Evolutionary conservation across 2,329 filamentous ascomycete genomes (phyloP), one percentile per base, ranked within the genome.

Genomic region (Botryosphaeria agaves): DNA sequence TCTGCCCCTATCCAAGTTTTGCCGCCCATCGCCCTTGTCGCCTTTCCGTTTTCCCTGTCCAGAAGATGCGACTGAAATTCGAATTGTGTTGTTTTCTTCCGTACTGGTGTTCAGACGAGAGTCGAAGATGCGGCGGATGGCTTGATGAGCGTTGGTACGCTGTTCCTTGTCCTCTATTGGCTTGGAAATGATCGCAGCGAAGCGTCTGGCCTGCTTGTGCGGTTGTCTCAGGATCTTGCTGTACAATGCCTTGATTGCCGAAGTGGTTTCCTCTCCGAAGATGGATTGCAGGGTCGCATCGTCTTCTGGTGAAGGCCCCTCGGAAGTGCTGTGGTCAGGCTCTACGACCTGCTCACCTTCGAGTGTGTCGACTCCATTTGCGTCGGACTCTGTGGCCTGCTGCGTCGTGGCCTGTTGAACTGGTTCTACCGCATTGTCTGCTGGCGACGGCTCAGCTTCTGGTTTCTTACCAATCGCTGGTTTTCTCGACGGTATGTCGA

Each of bases 31-130:
- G 21, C 36, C 36, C 21, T 18, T 43, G 40, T 38, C 41, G 38
- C 43, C 42, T 42, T 21, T 42, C 42, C 42, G 52, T 47, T 32
- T 41, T 41, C 43, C 49, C 26, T 53, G 46, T 11, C 48, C 42
- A 6, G 51, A 49, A 7, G 48, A 51, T 14, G 53, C 43, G 18
- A 66, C 56, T 18, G 64, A 63, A 38, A 79, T 63, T n/a, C 60
- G 55, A 32, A 80, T 69, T 5, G 62, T 63, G 16, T 80, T 79
- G 28, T 80, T 69, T 34, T 76, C 72, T 36, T 76, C 69, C 27
- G 84, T 91, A 12, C 61, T 62, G 2, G 82, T 91, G 34, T 92
- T 81, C 30, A 93, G 64, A 33, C 71, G 68, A 3, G 74, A 76
- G n/a, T 62, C 60, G 51, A 93, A 93, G 36, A 92, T 76, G 24